Base-by-base conservation (phyloP, 108 stramenopile genomes). In the Nannochloropsis granulata region DNA sequence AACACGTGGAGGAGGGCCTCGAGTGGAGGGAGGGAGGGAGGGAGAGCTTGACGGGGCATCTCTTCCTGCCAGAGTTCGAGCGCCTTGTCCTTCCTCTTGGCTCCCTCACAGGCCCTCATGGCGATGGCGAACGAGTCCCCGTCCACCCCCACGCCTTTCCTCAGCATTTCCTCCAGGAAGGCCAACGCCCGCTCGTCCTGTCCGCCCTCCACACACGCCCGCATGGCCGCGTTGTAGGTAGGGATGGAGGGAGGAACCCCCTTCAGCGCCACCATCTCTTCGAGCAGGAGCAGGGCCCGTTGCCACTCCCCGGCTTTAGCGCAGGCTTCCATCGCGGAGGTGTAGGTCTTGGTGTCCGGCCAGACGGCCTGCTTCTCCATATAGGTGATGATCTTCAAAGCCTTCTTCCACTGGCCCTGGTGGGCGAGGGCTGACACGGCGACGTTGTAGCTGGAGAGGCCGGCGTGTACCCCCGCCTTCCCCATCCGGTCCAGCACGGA, bases 191-290 rank as follows among this genome's bases (percentile, higher is more conserved):
- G 79, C 24, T 44, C 82, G 45, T 79, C 45, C 24, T 86, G 82
- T 26, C 86, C 86, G 13, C 82, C 86, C 79, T 19, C 56, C 8
- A 82, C 82, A 13, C 83, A 83, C 44, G 78, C 86, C 43, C 78
- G 79, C 44, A 86, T 24, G 34, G 44, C 86, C 8, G 56, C 26
- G 80, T 86, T 82, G 79, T 82, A 86, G 11, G 82, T 78, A 46
- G 34, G 23, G 24, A 26, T 34, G 0, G 78, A 79, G 1, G 81
- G 86, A 10, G 83, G n/a, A 8, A 79, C 83, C 43, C 86, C 86
- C 56, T 71, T 71, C 21, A 7, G 21, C 56, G 56, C n/a, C 56
- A 71, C 56, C 56, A 71, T 71, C 56, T 71, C 56, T 7, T 71
- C 56, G 0, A 71, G n/a, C 21, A 71, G 56, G 8, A 71, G 56